These are phyloP conservation scores for Galerina marginata DNA, from an alignment of 768 basidiomycete genomes.

Conservation along the genomic window DNA sequence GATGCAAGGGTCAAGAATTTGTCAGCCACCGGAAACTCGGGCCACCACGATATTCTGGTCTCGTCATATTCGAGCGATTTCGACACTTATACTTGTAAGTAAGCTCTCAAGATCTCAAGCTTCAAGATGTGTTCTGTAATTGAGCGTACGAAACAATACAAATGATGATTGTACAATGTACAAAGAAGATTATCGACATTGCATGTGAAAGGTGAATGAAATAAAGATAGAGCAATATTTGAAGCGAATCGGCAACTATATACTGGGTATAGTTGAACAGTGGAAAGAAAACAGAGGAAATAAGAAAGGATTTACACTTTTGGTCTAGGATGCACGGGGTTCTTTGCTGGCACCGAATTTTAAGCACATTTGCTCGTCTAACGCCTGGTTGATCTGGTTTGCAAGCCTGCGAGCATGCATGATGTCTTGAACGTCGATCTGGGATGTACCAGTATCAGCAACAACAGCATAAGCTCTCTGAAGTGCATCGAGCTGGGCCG, in stretches of 20 bases:
- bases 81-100: too few species aligned
- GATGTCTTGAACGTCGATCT: constrained; percentile 55
- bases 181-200: neutral
- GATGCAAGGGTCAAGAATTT: too few species aligned
- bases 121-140: too few species aligned
- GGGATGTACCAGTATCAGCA: constrained; percentile 44
- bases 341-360: constrained; percentile 26
- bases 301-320: neutral
- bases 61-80: too few species aligned
- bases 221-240: constrained; percentile 2
- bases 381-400: constrained; percentile 48
- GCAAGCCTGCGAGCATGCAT: constrained; percentile 50
- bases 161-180: too few species aligned
- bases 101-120: too few species aligned
- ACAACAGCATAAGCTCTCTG: constrained; percentile 50
- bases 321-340: neutral
- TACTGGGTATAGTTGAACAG: neutral
- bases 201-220: neutral
- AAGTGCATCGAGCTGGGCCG: constrained; percentile 48
- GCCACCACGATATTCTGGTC: too few species aligned
- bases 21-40: too few species aligned
- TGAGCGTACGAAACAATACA: too few species aligned
- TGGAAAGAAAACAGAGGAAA: neutral
- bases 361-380: constrained; percentile 51
- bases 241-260: neutral